Conservation (phyloP, 2,329 filamentous ascomycete species). For the Fusarium caatingaense region DNA sequence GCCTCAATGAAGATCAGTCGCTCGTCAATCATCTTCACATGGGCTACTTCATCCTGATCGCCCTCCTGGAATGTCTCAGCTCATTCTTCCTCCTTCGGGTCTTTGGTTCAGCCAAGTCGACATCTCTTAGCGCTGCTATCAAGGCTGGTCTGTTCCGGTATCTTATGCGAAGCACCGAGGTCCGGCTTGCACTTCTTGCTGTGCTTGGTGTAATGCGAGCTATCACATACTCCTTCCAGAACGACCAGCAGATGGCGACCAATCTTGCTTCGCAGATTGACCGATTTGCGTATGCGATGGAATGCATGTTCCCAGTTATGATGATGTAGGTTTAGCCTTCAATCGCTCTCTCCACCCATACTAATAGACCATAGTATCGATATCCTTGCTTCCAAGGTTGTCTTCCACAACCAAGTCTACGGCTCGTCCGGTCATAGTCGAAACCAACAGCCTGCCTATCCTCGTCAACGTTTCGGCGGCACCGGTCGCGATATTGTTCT, state of each 20-base stretch:
- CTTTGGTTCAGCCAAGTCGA: constrained; percentile 50
- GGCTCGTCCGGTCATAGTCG: constrained; percentile 37
- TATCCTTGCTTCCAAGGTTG: constrained; percentile 50
- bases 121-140: constrained; percentile 45
- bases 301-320: constrained; percentile 56
- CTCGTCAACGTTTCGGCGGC: constrained; percentile 22
- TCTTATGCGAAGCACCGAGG: constrained; percentile 55
- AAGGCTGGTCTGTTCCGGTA: constrained; percentile 53
- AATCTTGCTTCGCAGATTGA: constrained; percentile 54
- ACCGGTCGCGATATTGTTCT: constrained; percentile 31
- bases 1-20: constrained; percentile 40
- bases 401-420: constrained; percentile 44
- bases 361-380: constrained; percentile 45
- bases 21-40: constrained; percentile 55
- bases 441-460: constrained; percentile 14
- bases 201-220: constrained; percentile 54
- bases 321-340: constrained; percentile 50
- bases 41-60: constrained; percentile 56
- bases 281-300: constrained; percentile 56
- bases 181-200: constrained; percentile 53
- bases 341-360: fast-evolving
- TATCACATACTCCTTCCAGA: constrained; percentile 56
- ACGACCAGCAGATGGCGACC: constrained; percentile 51
- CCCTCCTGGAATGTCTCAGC: constrained; percentile 55
- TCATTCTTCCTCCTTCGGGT: constrained; percentile 54